Conservation (phyloP, 805 yeast genomes). For the Ogataea zsoltii region DNA sequence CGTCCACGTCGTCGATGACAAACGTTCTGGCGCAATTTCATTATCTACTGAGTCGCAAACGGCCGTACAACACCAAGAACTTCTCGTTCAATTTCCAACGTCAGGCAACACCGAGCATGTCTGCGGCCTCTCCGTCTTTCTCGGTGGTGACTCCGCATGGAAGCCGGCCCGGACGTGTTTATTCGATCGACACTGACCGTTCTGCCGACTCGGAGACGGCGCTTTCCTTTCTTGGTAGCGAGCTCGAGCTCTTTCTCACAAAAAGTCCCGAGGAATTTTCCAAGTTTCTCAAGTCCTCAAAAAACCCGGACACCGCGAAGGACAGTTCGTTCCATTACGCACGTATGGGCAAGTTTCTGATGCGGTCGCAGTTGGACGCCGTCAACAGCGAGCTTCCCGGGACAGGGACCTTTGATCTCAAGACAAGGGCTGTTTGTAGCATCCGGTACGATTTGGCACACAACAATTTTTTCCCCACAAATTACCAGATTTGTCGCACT, state of each 20-base stretch:
- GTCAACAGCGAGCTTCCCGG: slow-evolving; percentile 77
- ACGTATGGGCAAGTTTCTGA: slow-evolving; percentile 60
- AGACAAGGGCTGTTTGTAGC: slow-evolving; percentile 88
- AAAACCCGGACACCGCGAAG: too few species aligned
- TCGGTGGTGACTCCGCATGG: slow-evolving; percentile 53
- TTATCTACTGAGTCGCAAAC: slow-evolving; percentile 59
- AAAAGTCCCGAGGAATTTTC: slow-evolving; percentile 53
- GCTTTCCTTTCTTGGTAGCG: slow-evolving; percentile 73
- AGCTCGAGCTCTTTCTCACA: slow-evolving; percentile 75
- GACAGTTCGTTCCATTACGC: slow-evolving; percentile 84
- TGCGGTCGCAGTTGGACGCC: slow-evolving; percentile 93
- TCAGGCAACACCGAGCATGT: slow-evolving; percentile 35
- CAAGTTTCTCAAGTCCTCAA: slow-evolving; percentile 30
- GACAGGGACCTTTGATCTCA: slow-evolving; percentile 87
- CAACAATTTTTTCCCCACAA: slow-evolving; percentile 52
- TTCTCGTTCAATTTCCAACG: slow-evolving; percentile 46
- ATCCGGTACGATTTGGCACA: slow-evolving; percentile 75
- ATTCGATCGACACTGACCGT: slow-evolving; percentile 71
- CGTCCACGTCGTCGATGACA: slow-evolving; percentile 91
- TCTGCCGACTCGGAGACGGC: slow-evolving; percentile 66
- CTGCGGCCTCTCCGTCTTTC: slow-evolving; percentile 54
- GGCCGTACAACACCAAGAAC: slow-evolving; percentile 49
- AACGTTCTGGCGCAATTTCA: slow-evolving; percentile 74
- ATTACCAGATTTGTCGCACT: slow-evolving; percentile 64
- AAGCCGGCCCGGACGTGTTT: slow-evolving; percentile 30